These are phyloP conservation scores for Sporothrix curviconia DNA, from an alignment of 2,329 filamentous ascomycete genomes.

Conservation along the genomic window DNA sequence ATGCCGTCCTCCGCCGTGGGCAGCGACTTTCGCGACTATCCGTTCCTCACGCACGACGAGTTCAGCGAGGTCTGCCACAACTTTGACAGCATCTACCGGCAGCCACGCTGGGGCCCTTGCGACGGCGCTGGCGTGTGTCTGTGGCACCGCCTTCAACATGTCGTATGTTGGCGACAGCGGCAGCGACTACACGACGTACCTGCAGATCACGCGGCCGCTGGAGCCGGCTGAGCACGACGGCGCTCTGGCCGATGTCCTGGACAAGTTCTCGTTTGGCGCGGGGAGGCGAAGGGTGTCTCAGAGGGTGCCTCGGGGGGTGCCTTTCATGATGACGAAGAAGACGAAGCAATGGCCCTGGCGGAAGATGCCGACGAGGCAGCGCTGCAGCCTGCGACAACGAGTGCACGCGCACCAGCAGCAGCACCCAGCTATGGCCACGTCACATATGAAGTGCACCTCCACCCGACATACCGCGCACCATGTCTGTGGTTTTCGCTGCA, in stretches of 20 bases:
- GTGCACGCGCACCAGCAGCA: too few species aligned
- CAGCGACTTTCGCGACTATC: slow-evolving; percentile 47
- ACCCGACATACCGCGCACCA: slow-evolving; percentile 67
- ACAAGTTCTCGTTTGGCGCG: slow-evolving; percentile 38
- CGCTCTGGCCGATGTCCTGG: slow-evolving; percentile 42
- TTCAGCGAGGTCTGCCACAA: slow-evolving; percentile 60
- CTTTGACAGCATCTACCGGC: slow-evolving; percentile 53
- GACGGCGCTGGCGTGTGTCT: slow-evolving; percentile 49
- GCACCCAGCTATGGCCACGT: slow-evolving; percentile 41
- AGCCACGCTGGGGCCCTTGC: slow-evolving; percentile 48
- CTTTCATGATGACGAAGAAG: slow-evolving; percentile 19
- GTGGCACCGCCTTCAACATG: slow-evolving; percentile 44
- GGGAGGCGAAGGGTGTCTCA: too few species aligned
- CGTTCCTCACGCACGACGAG: slow-evolving; percentile 54
- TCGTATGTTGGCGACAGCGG: slow-evolving; percentile 36
- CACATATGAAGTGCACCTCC: slow-evolving; percentile 67
- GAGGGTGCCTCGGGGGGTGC: too few species aligned
- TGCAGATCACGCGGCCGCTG: slow-evolving; percentile 51
- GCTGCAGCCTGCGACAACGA: slow-evolving; percentile 27
- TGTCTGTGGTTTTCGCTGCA: slow-evolving; percentile 69
- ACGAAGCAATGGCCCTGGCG: not conserved
- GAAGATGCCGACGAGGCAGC: slow-evolving; percentile 32
- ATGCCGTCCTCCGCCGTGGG: slow-evolving; percentile 9
- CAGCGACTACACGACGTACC: slow-evolving; percentile 44
- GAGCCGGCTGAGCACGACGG: slow-evolving; percentile 31